phyloP scores from a whole-genome alignment of 371 early-diverging fungal genomes.

The Syncephalastrum monosporum region DNA sequence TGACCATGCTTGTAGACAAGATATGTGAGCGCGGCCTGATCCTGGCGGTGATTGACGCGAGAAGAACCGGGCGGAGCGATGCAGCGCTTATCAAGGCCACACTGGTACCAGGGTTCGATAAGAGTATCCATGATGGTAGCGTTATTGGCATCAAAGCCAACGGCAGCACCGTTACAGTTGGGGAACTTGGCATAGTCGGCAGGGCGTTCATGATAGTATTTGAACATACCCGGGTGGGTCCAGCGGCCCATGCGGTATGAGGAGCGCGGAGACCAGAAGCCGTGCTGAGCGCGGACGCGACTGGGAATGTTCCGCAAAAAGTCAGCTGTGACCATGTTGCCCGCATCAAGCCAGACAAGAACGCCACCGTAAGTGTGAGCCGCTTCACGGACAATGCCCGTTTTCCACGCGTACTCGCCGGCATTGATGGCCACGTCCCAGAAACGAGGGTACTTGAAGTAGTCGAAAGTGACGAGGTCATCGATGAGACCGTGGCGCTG shows the following conservation, averaged over 20 bases:
- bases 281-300: slow-evolving; percentile 38
- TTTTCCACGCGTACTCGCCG: slow-evolving; percentile 71
- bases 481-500: slow-evolving; percentile 39
- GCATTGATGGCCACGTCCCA: slow-evolving; percentile 61
- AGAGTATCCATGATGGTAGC: slow-evolving; percentile 43
- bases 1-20: slow-evolving; percentile 45
- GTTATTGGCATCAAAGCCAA: slow-evolving; percentile 58
- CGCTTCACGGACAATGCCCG: slow-evolving; percentile 62
- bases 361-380: slow-evolving; percentile 47
- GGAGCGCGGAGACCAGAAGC: slow-evolving; percentile 61
- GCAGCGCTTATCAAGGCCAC: slow-evolving; percentile 54
- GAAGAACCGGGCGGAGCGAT: slow-evolving; percentile 66
- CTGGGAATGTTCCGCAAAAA: slow-evolving; percentile 47
- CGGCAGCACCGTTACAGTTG: slow-evolving; percentile 68
- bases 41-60: slow-evolving; percentile 63
- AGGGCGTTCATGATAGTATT: slow-evolving; percentile 45
- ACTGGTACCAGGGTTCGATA: slow-evolving; percentile 56
- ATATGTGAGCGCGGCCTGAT: slow-evolving; percentile 64
- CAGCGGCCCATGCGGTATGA: slow-evolving; percentile 49
- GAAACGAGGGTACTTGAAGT: slow-evolving; percentile 54
- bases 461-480: slow-evolving; percentile 53
- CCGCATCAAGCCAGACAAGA: slow-evolving; percentile 64
- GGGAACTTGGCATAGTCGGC: slow-evolving; percentile 40
- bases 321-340: slow-evolving; percentile 55
- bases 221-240: slow-evolving; percentile 61